A percentile compares a stretch with the other conserved stretches of the same genome.
Evolutionary conservation across 257 asterid species (phyloP).

Genomic region (Gentiana straminea): DNA sequence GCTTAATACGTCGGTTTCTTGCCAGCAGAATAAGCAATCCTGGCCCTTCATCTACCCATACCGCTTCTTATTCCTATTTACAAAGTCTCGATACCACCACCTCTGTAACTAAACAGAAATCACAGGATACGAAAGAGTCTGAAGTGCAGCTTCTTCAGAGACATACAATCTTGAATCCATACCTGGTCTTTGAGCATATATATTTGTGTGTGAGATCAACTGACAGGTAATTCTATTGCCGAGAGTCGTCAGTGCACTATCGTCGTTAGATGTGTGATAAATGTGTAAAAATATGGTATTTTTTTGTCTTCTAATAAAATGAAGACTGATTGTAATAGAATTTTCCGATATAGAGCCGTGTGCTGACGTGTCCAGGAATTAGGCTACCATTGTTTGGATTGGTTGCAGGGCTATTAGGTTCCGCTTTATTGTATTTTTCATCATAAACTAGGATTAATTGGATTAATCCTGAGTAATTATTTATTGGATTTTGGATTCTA

Average conservation of each 20-base stretch:
- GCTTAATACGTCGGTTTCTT: constrained; percentile 92
- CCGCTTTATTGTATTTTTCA: neutral
- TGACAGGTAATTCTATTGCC: no score
- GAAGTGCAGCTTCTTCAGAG: constrained; percentile 46
- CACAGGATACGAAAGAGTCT: constrained; percentile 34
- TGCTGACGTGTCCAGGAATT: neutral
- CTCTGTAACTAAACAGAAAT: constrained; percentile 36
- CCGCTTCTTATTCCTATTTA: constrained; percentile 65
- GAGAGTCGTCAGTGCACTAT: no score
- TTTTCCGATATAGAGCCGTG: neutral
- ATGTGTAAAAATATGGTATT: no score
- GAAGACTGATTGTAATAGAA: no score
- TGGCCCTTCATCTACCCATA: constrained; percentile 47
- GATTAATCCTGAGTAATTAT: no score
- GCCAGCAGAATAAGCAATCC: constrained; percentile 94
- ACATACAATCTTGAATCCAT: constrained; percentile 90
- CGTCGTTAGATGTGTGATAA: no score
- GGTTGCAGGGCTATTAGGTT: constrained; percentile 2
- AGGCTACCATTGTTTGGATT: neutral
- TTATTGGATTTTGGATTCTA: no score
- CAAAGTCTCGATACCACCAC: constrained; percentile 73
- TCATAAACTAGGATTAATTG: neutral
- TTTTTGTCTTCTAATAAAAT: no score
- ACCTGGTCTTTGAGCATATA: constrained; percentile 76
- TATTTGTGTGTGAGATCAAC: no score